Evolutionary conservation across 2,329 filamentous ascomycete species (phyloP).

Genomic region (Xylariales sp.): DNA sequence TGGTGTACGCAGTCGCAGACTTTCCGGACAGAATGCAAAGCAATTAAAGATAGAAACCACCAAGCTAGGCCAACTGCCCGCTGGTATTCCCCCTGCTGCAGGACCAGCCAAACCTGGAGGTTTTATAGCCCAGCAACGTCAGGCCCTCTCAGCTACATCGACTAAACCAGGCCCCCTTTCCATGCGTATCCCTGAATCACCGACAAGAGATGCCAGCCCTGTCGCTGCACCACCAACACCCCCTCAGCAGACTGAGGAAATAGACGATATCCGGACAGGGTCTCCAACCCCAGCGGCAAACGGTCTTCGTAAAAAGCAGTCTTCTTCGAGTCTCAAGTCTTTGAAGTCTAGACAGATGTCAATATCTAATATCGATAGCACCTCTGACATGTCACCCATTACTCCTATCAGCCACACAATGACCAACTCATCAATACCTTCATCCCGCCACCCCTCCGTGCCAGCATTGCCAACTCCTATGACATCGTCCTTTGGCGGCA

Average conservation of each 20-base stretch:
- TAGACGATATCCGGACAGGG: constrained; percentile 36
- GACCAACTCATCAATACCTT: constrained; percentile 34
- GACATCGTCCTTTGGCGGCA: constrained; percentile 56
- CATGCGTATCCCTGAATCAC: constrained; percentile 28
- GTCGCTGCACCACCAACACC: constrained; percentile 20
- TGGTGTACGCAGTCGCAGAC: constrained; percentile 67
- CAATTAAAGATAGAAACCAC: constrained; percentile 85
- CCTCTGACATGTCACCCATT: constrained; percentile 63
- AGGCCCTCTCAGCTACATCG: constrained; percentile 32
- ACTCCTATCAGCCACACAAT: constrained; percentile 72
- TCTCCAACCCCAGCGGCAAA: constrained; percentile 50
- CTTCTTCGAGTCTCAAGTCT: constrained; percentile 66
- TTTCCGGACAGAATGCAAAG: constrained; percentile 76
- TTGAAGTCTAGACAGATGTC: constrained; percentile 73
- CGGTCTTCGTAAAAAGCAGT: constrained; percentile 61
- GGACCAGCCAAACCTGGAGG: constrained; percentile 26
- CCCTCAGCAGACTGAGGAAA: constrained; percentile 21
- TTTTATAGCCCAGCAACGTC: constrained; percentile 37
- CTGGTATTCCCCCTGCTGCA: constrained; percentile 16
- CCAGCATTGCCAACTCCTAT: constrained; percentile 66
- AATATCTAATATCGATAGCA: constrained; percentile 54
- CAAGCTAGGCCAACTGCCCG: constrained; percentile 24
- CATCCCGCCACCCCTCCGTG: constrained; percentile 49
- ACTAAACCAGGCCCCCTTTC: constrained; percentile 26
- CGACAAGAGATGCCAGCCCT: constrained; percentile 18